Evolutionary conservation across 2,329 filamentous ascomycete species (phyloP), one percentile per base, ranked within the genome.

Genomic region (Alternaria brassicae): DNA sequence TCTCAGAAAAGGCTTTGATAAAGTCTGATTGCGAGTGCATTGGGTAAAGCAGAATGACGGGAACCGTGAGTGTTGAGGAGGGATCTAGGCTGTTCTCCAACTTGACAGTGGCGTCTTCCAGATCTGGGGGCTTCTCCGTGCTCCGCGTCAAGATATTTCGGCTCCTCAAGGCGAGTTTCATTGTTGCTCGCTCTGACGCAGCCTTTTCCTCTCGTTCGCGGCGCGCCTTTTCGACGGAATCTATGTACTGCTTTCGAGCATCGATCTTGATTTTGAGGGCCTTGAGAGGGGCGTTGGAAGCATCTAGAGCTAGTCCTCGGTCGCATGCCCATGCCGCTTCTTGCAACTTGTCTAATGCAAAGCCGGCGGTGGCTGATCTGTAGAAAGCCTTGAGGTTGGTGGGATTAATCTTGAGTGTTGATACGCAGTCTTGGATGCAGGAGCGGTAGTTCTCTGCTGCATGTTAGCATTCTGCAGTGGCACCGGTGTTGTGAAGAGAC

Each of bases 361-460:
- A 82, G 56, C 96, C 85, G 4, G 95, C 94, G 60, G 85, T 84
- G 2, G 91, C 87, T 55, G 91, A 93, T 63, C 95, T 90, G 79
- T 96, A 99, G 80, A 89, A 92, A 1, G 95, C 94, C 81, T 99
- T 99, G 72, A 96, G 78, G 77, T 97, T 97, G 50, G 77, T 78
- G 3, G 89, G 85, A 78, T 97, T 96, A 58, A 97, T 82, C 37
- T 88, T 86, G 60, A 99, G 84, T 1, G 91, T 90, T 7, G 87
- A 84, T 2, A 89, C 91, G 78, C 93, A 95, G 82, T 98, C 95
- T 47, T 90, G 84, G 72, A 90, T 96, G 79, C 91, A 93, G 63
- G 88, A 89, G 64, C 94, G 89, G 80, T 93, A 95, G 81, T 99
- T 99, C 75, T 87, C 87, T 89, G 69, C 28, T 8, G 25, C 8